Percentiles rank a stretch among this genome's conserved stretches.
Evolutionary conservation across 2,329 filamentous ascomycete genomes (phyloP).

Genomic region (Sclerotinia minor): DNA sequence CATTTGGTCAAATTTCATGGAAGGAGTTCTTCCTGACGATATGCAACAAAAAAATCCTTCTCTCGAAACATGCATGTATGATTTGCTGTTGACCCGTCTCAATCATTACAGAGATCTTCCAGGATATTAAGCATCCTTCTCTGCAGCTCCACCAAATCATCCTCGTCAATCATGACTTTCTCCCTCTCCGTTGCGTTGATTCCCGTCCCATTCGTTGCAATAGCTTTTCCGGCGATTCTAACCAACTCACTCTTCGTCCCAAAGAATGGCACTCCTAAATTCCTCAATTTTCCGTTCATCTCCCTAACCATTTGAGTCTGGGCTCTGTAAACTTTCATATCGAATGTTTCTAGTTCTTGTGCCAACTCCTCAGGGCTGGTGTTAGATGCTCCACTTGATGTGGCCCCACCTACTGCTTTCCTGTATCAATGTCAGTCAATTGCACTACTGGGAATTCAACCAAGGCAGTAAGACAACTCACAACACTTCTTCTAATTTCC

Average conservation of each 20-base stretch:
- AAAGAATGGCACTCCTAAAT: constrained; percentile 62
- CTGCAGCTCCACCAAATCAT: constrained; percentile 48
- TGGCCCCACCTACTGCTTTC: constrained; percentile 48
- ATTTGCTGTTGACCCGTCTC: constrained; percentile 17
- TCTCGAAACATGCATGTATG: constrained; percentile 3
- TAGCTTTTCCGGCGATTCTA: constrained; percentile 39
- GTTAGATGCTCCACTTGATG: constrained; percentile 37
- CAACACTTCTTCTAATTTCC: constrained; percentile 56
- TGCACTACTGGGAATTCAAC: not conserved
- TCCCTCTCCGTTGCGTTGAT: constrained; percentile 28
- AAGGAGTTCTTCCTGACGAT: constrained; percentile 25
- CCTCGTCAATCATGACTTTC: constrained; percentile 43
- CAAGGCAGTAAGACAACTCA: constrained; percentile 41
- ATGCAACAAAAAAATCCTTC: constrained; percentile 25
- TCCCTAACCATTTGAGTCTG: constrained; percentile 59
- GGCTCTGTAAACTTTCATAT: constrained; percentile 62
- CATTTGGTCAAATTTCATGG: constrained; percentile 21
- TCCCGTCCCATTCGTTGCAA: constrained; percentile 14
- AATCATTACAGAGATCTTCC: constrained; percentile 50
- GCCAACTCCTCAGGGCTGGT: constrained; percentile 47
- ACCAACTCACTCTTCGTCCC: constrained; percentile 50
- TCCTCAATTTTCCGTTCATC: constrained; percentile 56
- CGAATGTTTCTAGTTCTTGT: constrained; percentile 58
- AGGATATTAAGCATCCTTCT: constrained; percentile 51
- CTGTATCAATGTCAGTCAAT: constrained; percentile 36